phyloP scores from a whole-genome alignment of 2,329 filamentous ascomycete genomes.

The Sporothrix brunneoviolacea region DNA sequence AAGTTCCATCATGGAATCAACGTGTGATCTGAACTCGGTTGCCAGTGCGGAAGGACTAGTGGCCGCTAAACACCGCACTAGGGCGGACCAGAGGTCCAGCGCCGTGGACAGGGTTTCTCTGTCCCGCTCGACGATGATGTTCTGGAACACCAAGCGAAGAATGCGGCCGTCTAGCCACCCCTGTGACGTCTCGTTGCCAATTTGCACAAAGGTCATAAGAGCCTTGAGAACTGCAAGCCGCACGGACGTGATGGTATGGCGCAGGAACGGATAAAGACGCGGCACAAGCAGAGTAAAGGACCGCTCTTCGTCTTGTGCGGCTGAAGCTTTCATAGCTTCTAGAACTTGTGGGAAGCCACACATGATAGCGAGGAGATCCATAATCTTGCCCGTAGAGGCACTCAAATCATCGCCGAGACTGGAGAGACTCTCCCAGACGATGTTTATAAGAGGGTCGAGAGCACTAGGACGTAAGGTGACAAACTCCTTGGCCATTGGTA shows the following conservation, averaged over 20 bases:
- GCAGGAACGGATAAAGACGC: conserved; percentile 87
- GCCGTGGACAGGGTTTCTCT: conserved; percentile 75
- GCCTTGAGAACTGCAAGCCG: conserved; percentile 89
- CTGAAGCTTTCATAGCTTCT: conserved; percentile 87
- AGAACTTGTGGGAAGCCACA: conserved; percentile 92
- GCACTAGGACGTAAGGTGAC: conserved; percentile 74
- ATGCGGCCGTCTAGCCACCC: conserved; percentile 91
- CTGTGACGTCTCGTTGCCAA: conserved; percentile 71
- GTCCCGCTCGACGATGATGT: conserved; percentile 87
- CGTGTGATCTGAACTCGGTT: conserved; percentile 65
- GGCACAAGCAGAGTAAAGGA: conserved; percentile 92
- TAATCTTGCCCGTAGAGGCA: conserved; percentile 94
- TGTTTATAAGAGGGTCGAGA: conserved; percentile 76
- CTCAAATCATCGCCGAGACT: conserved; percentile 96
- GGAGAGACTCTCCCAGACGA: conserved; percentile 95
- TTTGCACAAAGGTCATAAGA: conserved; percentile 82
- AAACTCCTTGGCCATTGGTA: conserved; percentile 93
- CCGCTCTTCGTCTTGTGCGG: conserved; percentile 71
- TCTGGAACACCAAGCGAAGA: conserved; percentile 85
- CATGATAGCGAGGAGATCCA: conserved; percentile 93
- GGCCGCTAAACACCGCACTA: conserved; percentile 59
- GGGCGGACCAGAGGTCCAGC: conserved; percentile 76
- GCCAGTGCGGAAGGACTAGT: conserved; percentile 59
- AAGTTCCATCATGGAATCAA: conserved; percentile 75
- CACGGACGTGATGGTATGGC: conserved; percentile 95